A percentile compares a stretch with the other conserved stretches of the same genome.
These are phyloP conservation scores for Lagenidium sp. DNA, from an alignment of 352 stramenopile species.

Conservation along the genomic window DNA sequence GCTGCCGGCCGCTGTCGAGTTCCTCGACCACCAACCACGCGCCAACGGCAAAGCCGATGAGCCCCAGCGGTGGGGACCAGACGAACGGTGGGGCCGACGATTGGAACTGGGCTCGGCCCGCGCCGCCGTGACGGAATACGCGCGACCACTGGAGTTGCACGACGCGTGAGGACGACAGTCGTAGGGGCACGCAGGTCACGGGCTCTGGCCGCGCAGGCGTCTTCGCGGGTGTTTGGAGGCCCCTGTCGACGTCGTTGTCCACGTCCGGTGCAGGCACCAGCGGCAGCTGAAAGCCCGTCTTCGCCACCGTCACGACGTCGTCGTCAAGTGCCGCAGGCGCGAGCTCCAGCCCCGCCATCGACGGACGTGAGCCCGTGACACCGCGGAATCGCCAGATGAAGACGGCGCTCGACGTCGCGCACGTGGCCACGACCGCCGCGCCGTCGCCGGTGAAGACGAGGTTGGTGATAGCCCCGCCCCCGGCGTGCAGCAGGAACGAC, in stretches of 20 bases:
- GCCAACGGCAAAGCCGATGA: background rate
- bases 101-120: background rate
- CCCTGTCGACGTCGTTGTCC: background rate
- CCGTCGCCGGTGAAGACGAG: constrained; percentile 36
- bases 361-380: too few relatives aligned
- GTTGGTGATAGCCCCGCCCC: constrained; percentile 21
- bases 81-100: background rate
- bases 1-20: background rate
- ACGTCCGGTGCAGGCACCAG: background rate
- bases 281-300: background rate
- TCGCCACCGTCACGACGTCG: background rate
- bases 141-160: too few relatives aligned
- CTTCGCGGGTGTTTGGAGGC: background rate
- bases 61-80: background rate
- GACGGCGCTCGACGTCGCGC: constrained; percentile 25
- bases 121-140: background rate
- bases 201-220: background rate
- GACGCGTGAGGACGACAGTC: too few relatives aligned
- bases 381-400: constrained; percentile 60
- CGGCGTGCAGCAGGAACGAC: constrained; percentile 31
- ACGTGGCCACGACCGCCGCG: constrained; percentile 26
- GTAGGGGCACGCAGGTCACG: background rate
- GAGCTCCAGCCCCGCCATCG: too few relatives aligned
- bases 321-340: constrained; percentile 5
- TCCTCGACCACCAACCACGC: background rate